Evolutionary conservation across 495 filamentous ascomycete genomes (phyloP).

Genomic region (Penicillium parvum): DNA sequence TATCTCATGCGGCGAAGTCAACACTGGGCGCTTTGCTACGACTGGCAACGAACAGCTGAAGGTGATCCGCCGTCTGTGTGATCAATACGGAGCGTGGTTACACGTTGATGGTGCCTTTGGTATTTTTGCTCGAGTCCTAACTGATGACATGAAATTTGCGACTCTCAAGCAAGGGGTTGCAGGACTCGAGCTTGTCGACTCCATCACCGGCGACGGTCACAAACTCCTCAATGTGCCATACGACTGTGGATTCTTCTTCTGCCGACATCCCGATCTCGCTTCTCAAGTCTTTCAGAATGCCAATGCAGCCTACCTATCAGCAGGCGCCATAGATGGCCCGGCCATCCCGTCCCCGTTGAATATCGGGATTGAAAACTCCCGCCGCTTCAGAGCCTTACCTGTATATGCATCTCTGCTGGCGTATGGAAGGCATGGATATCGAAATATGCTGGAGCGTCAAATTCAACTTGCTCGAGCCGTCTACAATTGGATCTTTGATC

Average conservation of each 20-base stretch:
- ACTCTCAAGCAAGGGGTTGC: constrained; percentile 49
- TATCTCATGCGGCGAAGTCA: constrained; percentile 83
- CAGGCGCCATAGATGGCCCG: constrained; percentile 27
- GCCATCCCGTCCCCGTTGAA: constrained; percentile 77
- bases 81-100: constrained; percentile 76
- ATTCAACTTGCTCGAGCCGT: constrained; percentile 65
- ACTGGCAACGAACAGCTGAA: constrained; percentile 54
- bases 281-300: constrained; percentile 72
- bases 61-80: constrained; percentile 62
- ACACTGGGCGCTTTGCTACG: constrained; percentile 81
- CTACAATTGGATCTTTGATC: constrained; percentile 55
- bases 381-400: constrained; percentile 83
- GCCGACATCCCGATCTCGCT: constrained; percentile 53
- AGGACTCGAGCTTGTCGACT: constrained; percentile 81
- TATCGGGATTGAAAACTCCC: constrained; percentile 86
- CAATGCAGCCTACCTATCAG: constrained; percentile 75
- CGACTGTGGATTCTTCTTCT: constrained; percentile 87
- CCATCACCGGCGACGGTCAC: constrained; percentile 80
- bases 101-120: constrained; percentile 93
- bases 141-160: constrained; percentile 54
- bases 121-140: constrained; percentile 67
- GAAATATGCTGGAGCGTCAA: constrained; percentile 66
- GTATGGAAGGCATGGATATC: constrained; percentile 68
- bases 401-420: constrained; percentile 77
- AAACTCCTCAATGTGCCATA: constrained; percentile 97